Evolutionary conservation across 495 filamentous ascomycete genomes (phyloP).

Genomic region (Neurospora africana): DNA sequence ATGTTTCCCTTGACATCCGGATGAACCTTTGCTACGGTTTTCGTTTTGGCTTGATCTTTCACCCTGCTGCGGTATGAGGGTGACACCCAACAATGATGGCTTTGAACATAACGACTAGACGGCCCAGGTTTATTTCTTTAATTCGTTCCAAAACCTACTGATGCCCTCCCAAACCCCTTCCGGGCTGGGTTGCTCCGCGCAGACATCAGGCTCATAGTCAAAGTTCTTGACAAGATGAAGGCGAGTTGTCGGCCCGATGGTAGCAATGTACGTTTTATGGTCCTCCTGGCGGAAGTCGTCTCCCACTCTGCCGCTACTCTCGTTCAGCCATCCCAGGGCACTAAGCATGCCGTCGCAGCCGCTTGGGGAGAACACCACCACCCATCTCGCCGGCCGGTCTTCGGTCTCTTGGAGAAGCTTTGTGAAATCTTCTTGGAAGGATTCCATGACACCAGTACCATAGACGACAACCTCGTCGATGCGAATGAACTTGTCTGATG

Average conservation of each 20-base stretch:
- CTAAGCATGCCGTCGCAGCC: conserved; percentile 75
- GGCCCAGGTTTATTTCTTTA: neutral
- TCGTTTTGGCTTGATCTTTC: neutral
- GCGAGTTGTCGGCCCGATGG: conserved; percentile 89
- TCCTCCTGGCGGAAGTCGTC: neutral
- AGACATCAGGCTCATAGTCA: conserved; percentile 68
- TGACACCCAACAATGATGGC: neutral
- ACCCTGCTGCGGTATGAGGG: neutral
- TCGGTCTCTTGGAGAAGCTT: conserved; percentile 31
- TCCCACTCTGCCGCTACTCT: conserved; percentile 31
- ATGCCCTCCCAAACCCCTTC: conserved; percentile 71
- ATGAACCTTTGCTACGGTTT: too few relatives aligned
- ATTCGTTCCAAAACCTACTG: conserved; percentile 29
- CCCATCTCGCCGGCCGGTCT: conserved; percentile 49
- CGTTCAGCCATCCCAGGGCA: conserved; percentile 48
- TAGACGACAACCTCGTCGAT: conserved; percentile 79
- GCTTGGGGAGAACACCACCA: conserved; percentile 88
- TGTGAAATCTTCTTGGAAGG: conserved; percentile 58
- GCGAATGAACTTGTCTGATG: conserved; percentile 33
- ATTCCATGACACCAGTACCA: conserved; percentile 67
- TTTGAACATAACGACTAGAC: neutral
- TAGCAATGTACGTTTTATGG: conserved; percentile 53
- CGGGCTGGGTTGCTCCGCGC: conserved; percentile 69
- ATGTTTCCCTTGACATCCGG: neutral
- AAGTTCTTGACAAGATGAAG: conserved; percentile 58